Evolutionary conservation across 257 asterid genomes (phyloP).

Genomic region (Solanum stenotomum): DNA sequence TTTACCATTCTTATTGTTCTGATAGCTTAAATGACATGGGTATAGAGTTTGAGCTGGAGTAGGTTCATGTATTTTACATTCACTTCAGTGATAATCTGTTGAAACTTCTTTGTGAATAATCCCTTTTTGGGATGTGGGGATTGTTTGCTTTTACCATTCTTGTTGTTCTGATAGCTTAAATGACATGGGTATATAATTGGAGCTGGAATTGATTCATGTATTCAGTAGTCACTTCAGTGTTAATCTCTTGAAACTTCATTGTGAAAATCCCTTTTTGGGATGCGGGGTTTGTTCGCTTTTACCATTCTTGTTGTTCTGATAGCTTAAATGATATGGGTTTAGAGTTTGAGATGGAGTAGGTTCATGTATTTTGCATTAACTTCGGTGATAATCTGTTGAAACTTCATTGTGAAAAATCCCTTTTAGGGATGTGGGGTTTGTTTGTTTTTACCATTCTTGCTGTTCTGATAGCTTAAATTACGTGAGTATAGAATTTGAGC

Average conservation of each 20-base stretch:
- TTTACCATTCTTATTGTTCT: background rate
- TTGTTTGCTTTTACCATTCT: background rate
- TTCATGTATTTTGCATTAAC: background rate
- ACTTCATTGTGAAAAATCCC: background rate
- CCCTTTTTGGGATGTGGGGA: background rate
- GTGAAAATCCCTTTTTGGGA: background rate
- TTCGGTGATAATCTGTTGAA: background rate
- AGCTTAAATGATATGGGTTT: background rate
- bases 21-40: background rate
- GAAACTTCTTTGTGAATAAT: background rate
- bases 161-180: background rate
- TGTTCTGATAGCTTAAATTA: background rate
- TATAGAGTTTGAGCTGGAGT: background rate
- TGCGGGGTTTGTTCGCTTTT: background rate
- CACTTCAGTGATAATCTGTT: background rate
- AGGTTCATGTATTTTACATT: background rate
- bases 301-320: background rate
- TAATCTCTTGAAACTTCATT: background rate
- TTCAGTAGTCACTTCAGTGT: background rate
- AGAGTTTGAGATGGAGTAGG: background rate
- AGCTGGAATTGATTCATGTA: background rate
- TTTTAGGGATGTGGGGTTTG: background rate
- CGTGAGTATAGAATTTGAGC: background rate
- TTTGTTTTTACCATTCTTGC: background rate
- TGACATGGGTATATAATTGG: background rate